phyloP scores from a whole-genome alignment of 331 rosid species.

The Pyracantha coccinea region DNA sequence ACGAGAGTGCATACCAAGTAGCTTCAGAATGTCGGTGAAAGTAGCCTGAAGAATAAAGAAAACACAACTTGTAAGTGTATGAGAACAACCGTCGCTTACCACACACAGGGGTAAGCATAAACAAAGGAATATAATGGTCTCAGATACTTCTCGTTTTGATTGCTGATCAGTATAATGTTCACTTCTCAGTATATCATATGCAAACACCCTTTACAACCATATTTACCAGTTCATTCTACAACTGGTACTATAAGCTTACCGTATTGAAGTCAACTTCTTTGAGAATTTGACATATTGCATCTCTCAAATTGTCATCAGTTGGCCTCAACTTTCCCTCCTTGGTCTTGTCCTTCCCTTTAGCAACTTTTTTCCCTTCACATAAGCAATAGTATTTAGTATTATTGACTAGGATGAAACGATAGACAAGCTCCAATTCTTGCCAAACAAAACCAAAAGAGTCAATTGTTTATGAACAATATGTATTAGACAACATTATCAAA shows the following conservation, averaged over 20 bases:
- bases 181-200: background rate
- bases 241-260: slow-evolving; percentile 36
- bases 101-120: background rate
- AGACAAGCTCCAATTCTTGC: background rate
- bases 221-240: background rate
- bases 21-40: slow-evolving; percentile 92
- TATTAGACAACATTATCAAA: background rate
- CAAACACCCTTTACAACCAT: background rate
- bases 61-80: background rate
- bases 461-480: background rate
- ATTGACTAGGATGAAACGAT: background rate
- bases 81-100: background rate
- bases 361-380: slow-evolving; percentile 44
- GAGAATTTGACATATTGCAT: slow-evolving; percentile 84
- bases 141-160: background rate
- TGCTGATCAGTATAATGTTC: background rate
- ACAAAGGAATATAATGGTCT: background rate
- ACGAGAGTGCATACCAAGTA: slow-evolving; percentile 48
- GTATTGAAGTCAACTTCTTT: slow-evolving; percentile 97
- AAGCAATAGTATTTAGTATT: background rate
- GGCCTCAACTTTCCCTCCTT: slow-evolving; percentile 50
- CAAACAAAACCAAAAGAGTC: background rate
- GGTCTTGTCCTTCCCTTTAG: slow-evolving; percentile 60
- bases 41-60: slow-evolving; percentile 72
- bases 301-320: slow-evolving; percentile 63